Base-by-base conservation (phyloP, 2,329 filamentous ascomycete genomes). In the Sporothrix variecibatus region DNA sequence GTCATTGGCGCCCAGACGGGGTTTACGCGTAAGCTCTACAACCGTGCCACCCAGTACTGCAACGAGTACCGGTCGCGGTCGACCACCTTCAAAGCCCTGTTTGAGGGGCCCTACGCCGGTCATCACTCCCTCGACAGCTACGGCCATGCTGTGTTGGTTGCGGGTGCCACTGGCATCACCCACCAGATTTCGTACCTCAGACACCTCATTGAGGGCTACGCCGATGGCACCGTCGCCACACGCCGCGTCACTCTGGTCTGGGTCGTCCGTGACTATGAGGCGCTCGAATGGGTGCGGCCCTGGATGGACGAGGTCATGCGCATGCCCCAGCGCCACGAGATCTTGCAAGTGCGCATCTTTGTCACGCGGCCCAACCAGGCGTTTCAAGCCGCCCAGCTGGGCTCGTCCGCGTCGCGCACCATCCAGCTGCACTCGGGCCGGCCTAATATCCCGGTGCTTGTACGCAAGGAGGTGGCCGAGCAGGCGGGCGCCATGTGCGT, bases 371-470 rank as follows among this genome's bases (percentile, higher is more conserved):
- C 95, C 0, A 91, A 93, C 78, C 93, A 92, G 80, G 90, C 92
- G n/a, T 92, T 91, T 80, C 93, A 97, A 79, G 20, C 71, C 6
- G 34, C 64, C 4, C 74, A 72, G 43, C 93, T 97, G 71, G 87
- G 91, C 78, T 94, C 90, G 67, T 90, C 92, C 3, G 17, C 56
- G 1, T 94, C 91, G 73, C 87, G 88, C 2, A 95, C 92, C 4
- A 94, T 98, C 72, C 93, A 95, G 83, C 96, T 98, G 92, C 94
- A 94, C 81, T 93, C 94, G 1, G 95, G 96, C 2, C 90, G 95
- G 77, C 95, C 95, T 11, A 94, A 97, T 79, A 89, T 97, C 62
- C 87, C 90, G 26, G 89, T 92, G 0, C 84, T 98, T n/a, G 85
- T 98, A 65, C 87, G 90, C 76, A 92, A 93, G 83, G 95, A 98